phyloP scores from a whole-genome alignment of 2,329 filamentous ascomycete genomes.

The Fusarium nodosum region DNA sequence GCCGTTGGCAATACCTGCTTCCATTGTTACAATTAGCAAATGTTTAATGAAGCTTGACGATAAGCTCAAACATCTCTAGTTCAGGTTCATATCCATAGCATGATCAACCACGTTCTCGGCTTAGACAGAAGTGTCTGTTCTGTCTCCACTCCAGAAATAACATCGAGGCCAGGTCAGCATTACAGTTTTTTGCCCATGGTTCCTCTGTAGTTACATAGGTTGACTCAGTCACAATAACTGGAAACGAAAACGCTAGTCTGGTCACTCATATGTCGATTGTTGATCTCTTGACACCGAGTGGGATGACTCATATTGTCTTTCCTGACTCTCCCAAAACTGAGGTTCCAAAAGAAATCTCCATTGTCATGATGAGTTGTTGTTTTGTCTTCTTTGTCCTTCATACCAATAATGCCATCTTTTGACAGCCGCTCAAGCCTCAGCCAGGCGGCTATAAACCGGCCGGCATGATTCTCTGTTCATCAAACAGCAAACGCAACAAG shows the following conservation, averaged over 20 bases:
- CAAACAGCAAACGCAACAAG: not conserved
- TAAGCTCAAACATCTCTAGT: constrained; percentile 2
- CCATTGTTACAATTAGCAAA: constrained; percentile 8
- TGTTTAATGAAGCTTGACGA: constrained; percentile 19
- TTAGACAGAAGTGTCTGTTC: constrained; percentile 17
- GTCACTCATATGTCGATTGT: constrained; percentile 8
- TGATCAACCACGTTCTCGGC: constrained; percentile 1
- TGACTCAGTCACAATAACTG: constrained; percentile 15
- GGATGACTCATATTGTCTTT: constrained; percentile 15
- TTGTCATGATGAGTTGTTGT: not conserved
- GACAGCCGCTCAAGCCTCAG: not conserved
- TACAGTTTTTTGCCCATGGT: constrained; percentile 9
- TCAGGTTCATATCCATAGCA: constrained; percentile 1
- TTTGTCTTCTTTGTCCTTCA: constrained; percentile 11
- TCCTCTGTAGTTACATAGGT: not conserved
- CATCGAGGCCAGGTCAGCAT: constrained; percentile 24
- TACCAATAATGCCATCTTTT: not conserved
- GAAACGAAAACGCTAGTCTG: constrained; percentile 17
- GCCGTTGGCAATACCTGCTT: constrained; percentile 3
- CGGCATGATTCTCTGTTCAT: not conserved
- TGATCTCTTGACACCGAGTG: not conserved
- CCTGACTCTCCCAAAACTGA: constrained; percentile 13
- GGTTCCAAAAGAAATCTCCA: not conserved
- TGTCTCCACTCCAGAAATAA: constrained; percentile 7
- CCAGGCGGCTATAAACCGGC: not conserved